These are phyloP conservation scores for Rostrohypoxylon terebratum DNA, from an alignment of 495 filamentous ascomycete genomes.

Conservation along the genomic window DNA sequence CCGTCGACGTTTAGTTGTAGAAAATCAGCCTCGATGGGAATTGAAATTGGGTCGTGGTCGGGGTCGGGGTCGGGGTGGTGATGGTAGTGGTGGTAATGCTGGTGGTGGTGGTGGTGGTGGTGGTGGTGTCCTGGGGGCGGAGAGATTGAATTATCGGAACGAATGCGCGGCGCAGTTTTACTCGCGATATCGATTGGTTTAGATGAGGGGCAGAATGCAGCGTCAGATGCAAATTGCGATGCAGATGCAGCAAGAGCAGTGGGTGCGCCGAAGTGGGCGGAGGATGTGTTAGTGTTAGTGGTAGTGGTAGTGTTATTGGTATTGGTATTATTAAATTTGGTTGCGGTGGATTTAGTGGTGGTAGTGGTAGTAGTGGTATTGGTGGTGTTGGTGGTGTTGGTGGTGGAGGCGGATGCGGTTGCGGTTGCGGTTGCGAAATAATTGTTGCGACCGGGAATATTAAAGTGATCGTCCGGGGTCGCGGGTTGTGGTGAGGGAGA, in stretches of 20 bases:
- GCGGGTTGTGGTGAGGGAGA: constrained; percentile 57
- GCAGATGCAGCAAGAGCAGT: constrained; percentile 18
- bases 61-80: too few relatives aligned
- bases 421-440: constrained; percentile 38
- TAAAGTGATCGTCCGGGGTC: constrained; percentile 54
- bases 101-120: constrained; percentile 21
- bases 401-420: constrained; percentile 18
- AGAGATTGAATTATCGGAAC: constrained; percentile 47
- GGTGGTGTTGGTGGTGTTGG: not conserved
- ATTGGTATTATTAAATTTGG: not conserved
- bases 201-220: constrained; percentile 37
- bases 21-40: constrained; percentile 34
- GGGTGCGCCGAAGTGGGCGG: constrained; percentile 9
- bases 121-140: constrained; percentile 32
- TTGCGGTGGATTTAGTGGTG: not conserved
- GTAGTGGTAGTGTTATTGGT: not conserved
- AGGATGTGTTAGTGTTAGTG: not conserved
- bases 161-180: constrained; percentile 28
- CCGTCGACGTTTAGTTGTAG: constrained; percentile 43
- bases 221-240: constrained; percentile 11
- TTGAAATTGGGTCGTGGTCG: constrained; percentile 21
- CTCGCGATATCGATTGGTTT: constrained; percentile 51
- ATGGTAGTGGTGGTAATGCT: constrained; percentile 21
- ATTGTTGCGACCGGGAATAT: constrained; percentile 46
- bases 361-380: not conserved